A percentile compares a stretch with the other conserved stretches of the same genome.
Conservation (phyloP, 225 moss, liverwort and hornwort genomes). For the Marchantia paleacea region DNA sequence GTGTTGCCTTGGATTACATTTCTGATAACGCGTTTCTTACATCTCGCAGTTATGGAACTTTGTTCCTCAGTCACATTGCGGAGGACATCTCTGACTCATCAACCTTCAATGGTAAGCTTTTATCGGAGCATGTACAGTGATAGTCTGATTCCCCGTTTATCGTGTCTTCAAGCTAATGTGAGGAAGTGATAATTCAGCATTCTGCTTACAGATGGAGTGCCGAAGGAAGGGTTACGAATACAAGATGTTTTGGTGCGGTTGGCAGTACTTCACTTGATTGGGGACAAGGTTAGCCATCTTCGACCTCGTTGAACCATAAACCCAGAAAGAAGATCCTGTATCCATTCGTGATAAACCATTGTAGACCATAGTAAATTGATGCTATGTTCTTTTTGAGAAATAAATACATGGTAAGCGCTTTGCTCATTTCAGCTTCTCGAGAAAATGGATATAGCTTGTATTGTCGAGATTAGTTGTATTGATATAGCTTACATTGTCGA, state of each 20-base stretch:
- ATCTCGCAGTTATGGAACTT: conserved; percentile 69
- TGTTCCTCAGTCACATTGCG: conserved; percentile 94
- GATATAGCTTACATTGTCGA: no score
- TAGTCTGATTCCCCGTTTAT: neutral
- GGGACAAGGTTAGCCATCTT: conserved; percentile 65
- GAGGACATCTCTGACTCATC: conserved; percentile 79
- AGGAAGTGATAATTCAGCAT: neutral
- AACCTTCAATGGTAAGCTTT: conserved; percentile 59
- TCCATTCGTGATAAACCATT: no score
- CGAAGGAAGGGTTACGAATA: conserved; percentile 95
- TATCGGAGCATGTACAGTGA: no score
- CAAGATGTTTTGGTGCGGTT: conserved; percentile 97
- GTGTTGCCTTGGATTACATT: no score
- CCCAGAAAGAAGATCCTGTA: neutral
- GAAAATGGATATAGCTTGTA: no score
- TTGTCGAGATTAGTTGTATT: no score
- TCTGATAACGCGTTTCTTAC: neutral
- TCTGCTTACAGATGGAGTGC: conserved; percentile 74
- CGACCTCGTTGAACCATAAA: neutral
- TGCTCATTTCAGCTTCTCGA: no score
- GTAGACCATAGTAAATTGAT: no score
- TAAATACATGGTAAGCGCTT: no score
- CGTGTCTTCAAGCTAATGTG: neutral
- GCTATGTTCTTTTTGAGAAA: no score
- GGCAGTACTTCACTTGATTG: conserved; percentile 92